Base-by-base conservation (phyloP, 2,329 filamentous ascomycete genomes). In the Fusarium goolgardi region DNA sequence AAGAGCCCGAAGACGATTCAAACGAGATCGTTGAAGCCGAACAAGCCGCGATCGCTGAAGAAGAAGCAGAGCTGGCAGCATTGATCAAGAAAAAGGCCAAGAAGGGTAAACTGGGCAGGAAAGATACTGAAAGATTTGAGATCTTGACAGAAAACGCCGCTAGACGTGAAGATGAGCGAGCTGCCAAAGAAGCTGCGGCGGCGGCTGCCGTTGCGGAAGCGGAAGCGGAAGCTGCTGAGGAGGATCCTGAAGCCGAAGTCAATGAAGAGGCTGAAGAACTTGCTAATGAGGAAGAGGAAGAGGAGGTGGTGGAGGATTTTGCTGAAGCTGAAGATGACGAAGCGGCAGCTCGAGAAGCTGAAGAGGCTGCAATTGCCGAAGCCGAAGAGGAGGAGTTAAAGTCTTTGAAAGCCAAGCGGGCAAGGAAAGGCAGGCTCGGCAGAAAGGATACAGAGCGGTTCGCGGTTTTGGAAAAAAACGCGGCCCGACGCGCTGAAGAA, bases 31-130 rank as follows among this genome's bases (percentile, higher is more conserved):
- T 69, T 35, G 54, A 53, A 60, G 51, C 53, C 18, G 49, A 78
- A 62, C 73, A 76, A 27, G 67, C 75, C 32, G 75, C 75, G 3
- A 56, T 59, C 2, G 60, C 55, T 3, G 54, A 66, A 47, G 70
- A 83, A 58, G 79, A 78, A 9, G 78, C 80, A 45, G 81, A 84
- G 70, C 79, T 80, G 23, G 78, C 77, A 18, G 77, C 77, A 20
- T 77, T 78, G 50, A 76, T 79, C 35, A 79, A 78, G 16, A 75
- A 74, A 60, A 75, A 73, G 37, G 56, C 40, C 32, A 83, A 81
- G 71, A 80, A 81, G 67, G 71, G 71, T 27, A 73, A 61, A 21
- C 43, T 73, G 29, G 71, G 71, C 21, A 65, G 62, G 10, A 73
- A 73, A 44, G 71, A 73, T 52, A 63, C 66, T 8, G 71, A 73